These are phyloP conservation scores for Gaeumannomyces sp. DNA, from an alignment of 2,329 filamentous ascomycete species.

Conservation along the genomic window DNA sequence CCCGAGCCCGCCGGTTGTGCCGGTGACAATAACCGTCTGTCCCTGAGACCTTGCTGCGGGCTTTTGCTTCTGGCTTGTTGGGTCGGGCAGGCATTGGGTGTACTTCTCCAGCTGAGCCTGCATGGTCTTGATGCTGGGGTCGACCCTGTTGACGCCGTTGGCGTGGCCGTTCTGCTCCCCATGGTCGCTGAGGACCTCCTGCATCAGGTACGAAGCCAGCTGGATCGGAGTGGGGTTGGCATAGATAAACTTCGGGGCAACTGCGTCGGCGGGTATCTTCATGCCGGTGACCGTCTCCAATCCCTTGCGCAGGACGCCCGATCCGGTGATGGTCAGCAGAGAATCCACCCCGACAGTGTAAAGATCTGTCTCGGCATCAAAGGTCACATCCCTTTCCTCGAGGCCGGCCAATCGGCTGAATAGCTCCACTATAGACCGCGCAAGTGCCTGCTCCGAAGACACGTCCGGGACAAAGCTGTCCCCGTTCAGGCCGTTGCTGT, in stretches of 20 bases:
- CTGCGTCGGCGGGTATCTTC: slow-evolving; percentile 26
- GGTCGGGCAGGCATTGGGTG: slow-evolving; percentile 23
- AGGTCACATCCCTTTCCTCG: slow-evolving; percentile 11
- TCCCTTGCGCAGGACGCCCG: slow-evolving; percentile 28
- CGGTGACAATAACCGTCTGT: slow-evolving; percentile 39
- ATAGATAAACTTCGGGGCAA: slow-evolving; percentile 34
- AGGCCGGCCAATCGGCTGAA: slow-evolving; percentile 23
- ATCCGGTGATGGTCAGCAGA: slow-evolving; percentile 32
- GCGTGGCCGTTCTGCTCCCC: slow-evolving; percentile 12
- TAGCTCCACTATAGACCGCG: slow-evolving; percentile 23
- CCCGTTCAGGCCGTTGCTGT: neutral
- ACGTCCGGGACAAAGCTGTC: slow-evolving; percentile 24
- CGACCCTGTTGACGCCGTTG: slow-evolving; percentile 11
- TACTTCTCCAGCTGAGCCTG: slow-evolving; percentile 29
- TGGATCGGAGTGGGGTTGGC: slow-evolving; percentile 29
- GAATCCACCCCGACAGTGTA: slow-evolving; percentile 35
- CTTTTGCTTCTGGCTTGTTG: slow-evolving; percentile 14
- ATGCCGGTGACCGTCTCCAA: slow-evolving; percentile 24
- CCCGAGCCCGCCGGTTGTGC: slow-evolving; percentile 43
- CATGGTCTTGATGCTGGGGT: slow-evolving; percentile 23
- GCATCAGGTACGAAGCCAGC: slow-evolving; percentile 27
- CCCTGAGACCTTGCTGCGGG: slow-evolving; percentile 25
- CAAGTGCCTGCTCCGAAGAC: slow-evolving; percentile 23
- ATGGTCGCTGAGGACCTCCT: slow-evolving; percentile 17
- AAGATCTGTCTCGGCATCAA: slow-evolving; percentile 30